These are phyloP conservation scores for Fusarium siculi DNA, from an alignment of 2,329 filamentous ascomycete genomes.

Conservation along the genomic window DNA sequence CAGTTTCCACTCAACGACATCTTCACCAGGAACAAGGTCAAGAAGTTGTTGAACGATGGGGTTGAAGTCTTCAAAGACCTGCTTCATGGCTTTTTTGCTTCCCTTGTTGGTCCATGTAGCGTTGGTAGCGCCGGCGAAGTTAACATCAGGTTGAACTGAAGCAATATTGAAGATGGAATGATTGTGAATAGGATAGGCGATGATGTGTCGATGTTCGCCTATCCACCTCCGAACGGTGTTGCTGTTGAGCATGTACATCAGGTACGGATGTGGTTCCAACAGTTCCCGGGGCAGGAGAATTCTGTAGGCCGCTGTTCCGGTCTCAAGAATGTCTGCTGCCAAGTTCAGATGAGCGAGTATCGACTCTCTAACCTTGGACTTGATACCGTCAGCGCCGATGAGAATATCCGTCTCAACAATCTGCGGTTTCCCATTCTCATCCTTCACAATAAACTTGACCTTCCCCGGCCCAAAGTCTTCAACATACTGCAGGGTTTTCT, in stretches of 20 bases:
- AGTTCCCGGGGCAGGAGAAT: not conserved
- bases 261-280: conserved; percentile 6
- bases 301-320: conserved; percentile 6
- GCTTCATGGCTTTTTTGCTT: conserved; percentile 22
- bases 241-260: conserved; percentile 16
- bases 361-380: conserved; percentile 20
- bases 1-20: conserved; percentile 17
- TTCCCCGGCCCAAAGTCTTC: not conserved
- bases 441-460: not conserved
- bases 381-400: conserved; percentile 26
- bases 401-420: conserved; percentile 17
- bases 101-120: conserved; percentile 25
- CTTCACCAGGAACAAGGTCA: conserved; percentile 1
- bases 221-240: conserved; percentile 8
- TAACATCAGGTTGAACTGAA: conserved; percentile 8
- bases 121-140: conserved; percentile 15
- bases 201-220: conserved; percentile 15
- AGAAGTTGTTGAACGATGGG: conserved; percentile 3
- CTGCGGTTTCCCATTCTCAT: not conserved
- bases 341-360: conserved; percentile 6
- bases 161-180: conserved; percentile 26
- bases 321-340: not conserved
- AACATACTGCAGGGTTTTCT: conserved; percentile 5
- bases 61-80: conserved; percentile 16
- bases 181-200: conserved; percentile 26